Evolutionary conservation across 345 rosid species (phyloP).

Genomic region (Hevea brasiliensis): DNA sequence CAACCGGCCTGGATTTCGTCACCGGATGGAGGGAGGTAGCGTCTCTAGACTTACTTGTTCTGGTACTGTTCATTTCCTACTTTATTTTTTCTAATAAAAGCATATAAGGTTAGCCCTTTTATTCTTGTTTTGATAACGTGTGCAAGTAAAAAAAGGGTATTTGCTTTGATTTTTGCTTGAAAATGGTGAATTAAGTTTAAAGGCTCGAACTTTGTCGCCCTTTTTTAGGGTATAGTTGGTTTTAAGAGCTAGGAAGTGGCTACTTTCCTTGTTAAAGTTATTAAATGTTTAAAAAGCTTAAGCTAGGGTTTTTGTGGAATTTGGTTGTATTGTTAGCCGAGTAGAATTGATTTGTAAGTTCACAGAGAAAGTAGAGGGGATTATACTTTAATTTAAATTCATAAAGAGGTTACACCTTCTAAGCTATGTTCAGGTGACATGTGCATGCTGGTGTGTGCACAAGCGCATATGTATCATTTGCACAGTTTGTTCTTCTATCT

Average conservation of each 20-base stretch:
- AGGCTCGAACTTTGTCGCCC: neutral
- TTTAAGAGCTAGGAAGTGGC: neutral
- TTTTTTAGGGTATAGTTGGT: neutral
- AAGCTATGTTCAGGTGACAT: neutral
- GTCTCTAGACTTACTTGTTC: slow-evolving; percentile 81
- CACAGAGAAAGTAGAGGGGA: neutral
- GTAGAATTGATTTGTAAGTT: neutral
- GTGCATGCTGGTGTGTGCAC: too few species aligned
- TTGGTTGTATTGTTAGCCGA: neutral
- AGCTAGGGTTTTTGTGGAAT: slow-evolving; percentile 10
- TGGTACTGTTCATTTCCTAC: slow-evolving; percentile 79
- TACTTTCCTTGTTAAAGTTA: neutral
- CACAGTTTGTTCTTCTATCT: neutral
- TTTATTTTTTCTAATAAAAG: slow-evolving; percentile 18
- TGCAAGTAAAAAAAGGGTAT: neutral
- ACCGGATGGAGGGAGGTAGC: slow-evolving; percentile 99
- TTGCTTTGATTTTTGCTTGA: slow-evolving; percentile 14
- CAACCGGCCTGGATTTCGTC: slow-evolving; percentile 59
- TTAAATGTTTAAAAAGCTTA: slow-evolving; percentile 11
- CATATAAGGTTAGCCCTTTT: slow-evolving; percentile 25
- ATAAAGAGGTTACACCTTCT: neutral
- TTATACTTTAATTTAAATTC: slow-evolving; percentile 4
- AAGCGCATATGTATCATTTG: neutral
- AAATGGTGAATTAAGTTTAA: slow-evolving; percentile 14
- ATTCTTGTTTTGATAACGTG: neutral